A percentile compares a stretch with the other conserved stretches of the same genome.
phyloP scores from a whole-genome alignment of 1,284 basidiomycete genomes.

The Moniliella sp. region DNA sequence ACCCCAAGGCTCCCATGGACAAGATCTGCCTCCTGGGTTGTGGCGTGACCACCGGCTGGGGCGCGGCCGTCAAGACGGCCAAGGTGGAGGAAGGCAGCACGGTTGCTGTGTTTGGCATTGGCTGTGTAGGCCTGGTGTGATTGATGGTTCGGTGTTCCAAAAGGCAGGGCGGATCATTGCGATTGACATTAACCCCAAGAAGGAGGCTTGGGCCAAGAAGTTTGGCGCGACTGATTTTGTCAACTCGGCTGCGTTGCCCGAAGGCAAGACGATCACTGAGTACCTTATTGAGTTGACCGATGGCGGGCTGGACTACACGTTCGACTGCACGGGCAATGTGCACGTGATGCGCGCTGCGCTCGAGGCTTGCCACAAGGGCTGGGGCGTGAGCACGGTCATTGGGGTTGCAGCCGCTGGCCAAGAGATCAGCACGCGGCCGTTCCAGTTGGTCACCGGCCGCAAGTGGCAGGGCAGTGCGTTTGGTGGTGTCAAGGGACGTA shows the following conservation, averaged over 20 bases:
- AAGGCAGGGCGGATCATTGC: slow-evolving; percentile 74
- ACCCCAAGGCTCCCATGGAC: slow-evolving; percentile 62
- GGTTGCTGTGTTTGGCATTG: slow-evolving; percentile 84
- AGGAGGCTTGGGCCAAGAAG: slow-evolving; percentile 54
- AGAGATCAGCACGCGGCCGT: slow-evolving; percentile 83
- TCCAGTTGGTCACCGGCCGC: slow-evolving; percentile 66
- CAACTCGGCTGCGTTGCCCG: slow-evolving; percentile 56
- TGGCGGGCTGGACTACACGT: slow-evolving; percentile 81
- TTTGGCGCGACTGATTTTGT: slow-evolving; percentile 97
- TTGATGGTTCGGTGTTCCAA: slow-evolving; percentile 49
- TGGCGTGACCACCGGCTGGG: slow-evolving; percentile 92
- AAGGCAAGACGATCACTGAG: slow-evolving; percentile 51
- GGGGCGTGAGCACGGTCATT: slow-evolving; percentile 52
- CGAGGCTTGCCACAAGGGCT: slow-evolving; percentile 75
- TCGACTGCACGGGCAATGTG: slow-evolving; percentile 83
- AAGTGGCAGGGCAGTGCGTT: slow-evolving; percentile 89
- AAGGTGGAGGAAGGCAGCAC: slow-evolving; percentile 43
- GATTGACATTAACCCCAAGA: slow-evolving; percentile 75
- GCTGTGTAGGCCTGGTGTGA: slow-evolving; percentile 78
- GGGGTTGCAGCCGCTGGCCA: slow-evolving; percentile 61
- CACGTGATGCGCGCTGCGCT: slow-evolving; percentile 84
- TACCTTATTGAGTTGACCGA: slow-evolving; percentile 78
- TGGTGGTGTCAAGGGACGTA: slow-evolving; percentile 90
- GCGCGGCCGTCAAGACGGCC: slow-evolving; percentile 49
- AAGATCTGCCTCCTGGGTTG: slow-evolving; percentile 79